These are phyloP conservation scores for Cyberlindnera mycetangii DNA, from an alignment of 805 yeast genomes.

Conservation along the genomic window DNA sequence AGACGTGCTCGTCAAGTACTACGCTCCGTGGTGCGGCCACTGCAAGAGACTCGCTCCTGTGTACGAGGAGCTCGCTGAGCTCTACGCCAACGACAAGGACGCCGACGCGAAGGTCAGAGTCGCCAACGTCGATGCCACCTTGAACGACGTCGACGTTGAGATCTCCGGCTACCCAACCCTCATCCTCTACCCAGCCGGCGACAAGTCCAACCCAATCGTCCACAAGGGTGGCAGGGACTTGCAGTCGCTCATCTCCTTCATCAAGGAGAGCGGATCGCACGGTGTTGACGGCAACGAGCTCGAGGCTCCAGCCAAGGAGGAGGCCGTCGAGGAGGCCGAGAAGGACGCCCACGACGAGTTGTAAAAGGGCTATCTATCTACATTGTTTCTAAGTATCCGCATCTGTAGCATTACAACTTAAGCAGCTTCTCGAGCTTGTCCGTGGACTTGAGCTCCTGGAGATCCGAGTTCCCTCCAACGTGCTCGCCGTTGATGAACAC, in stretches of 20 bases:
- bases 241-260: constrained; percentile 65
- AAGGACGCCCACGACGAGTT: constrained; percentile 16
- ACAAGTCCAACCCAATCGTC: constrained; percentile 59
- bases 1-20: constrained; percentile 85
- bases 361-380: background rate
- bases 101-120: constrained; percentile 57
- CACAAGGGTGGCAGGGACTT: constrained; percentile 73
- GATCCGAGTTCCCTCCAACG: constrained; percentile 92
- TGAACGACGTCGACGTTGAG: constrained; percentile 81
- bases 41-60: constrained; percentile 88
- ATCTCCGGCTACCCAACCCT: constrained; percentile 92
- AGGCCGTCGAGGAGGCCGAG: constrained; percentile 16
- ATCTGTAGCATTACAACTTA: constrained; percentile 23
- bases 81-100: constrained; percentile 51
- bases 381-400: no score
- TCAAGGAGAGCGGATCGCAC: constrained; percentile 64
- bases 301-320: constrained; percentile 23
- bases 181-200: constrained; percentile 85
- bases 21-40: constrained; percentile 98
- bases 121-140: constrained; percentile 88
- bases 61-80: constrained; percentile 80
- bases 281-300: constrained; percentile 53
- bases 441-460: constrained; percentile 63
- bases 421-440: constrained; percentile 53
- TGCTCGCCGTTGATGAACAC: constrained; percentile 88